Conservation (phyloP, 192 early-diverging fungal species). For the Martensiomyces pterosporus region DNA sequence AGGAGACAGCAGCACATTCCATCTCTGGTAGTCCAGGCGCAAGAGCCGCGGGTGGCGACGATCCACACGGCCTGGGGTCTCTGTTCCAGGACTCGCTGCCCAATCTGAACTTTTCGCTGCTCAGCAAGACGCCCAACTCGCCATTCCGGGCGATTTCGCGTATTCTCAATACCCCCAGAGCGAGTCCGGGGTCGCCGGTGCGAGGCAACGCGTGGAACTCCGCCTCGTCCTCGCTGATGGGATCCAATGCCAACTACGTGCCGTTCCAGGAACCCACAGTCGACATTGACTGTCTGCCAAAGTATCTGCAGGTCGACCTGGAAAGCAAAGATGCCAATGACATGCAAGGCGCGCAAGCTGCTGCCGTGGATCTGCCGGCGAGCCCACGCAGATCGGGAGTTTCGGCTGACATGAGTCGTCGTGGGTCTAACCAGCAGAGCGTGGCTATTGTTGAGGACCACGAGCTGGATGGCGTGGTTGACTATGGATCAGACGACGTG, state of each 20-base stretch:
- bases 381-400: too few species aligned
- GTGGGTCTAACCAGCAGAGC: too few species aligned
- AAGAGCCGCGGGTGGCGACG: neutral
- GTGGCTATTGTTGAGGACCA: neutral
- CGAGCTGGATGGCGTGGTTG: slow-evolving; percentile 10
- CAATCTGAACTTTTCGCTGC: slow-evolving; percentile 10
- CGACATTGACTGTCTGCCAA: slow-evolving; percentile 26
- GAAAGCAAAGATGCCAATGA: neutral
- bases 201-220: too few species aligned
- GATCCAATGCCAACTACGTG: slow-evolving; percentile 15
- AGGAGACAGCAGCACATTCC: neutral
- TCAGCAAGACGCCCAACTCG: slow-evolving; percentile 1
- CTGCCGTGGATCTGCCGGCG: too few species aligned
- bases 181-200: neutral
- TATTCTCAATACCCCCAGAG: slow-evolving; percentile 6
- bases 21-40: neutral
- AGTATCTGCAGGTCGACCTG: slow-evolving; percentile 24
- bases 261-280: slow-evolving; percentile 51
- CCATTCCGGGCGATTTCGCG: slow-evolving; percentile 7
- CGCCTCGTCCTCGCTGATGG: neutral
- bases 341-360: too few species aligned
- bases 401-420: too few species aligned
- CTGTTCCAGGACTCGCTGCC: slow-evolving; percentile 33
- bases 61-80: slow-evolving; percentile 37
- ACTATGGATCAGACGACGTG: too few species aligned